Base-by-base conservation (phyloP, 2,329 filamentous ascomycete genomes). In the Neofusicoccum kwambonambiense region DNA sequence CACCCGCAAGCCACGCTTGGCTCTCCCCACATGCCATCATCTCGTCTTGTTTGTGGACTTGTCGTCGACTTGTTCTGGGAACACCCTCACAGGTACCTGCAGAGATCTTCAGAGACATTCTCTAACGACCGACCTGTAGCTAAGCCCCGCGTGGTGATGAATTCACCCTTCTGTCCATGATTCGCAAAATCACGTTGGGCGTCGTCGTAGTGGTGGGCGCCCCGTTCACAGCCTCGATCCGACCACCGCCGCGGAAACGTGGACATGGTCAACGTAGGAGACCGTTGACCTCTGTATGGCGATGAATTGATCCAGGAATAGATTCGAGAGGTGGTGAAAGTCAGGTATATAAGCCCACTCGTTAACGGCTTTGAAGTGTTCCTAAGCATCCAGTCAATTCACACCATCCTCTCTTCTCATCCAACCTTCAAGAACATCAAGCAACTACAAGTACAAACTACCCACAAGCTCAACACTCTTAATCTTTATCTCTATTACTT, bases 1-100 rank as follows among this genome's bases (percentile, higher is more conserved):
- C 50, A 54, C 8, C 34, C 50, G 50, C 51, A 39, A 35, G 51
- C 51, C 51, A 56, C 51, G 35, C 51, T 56, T 56, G 51, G 51
- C 51, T 41, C 17, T 56, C 17, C 35, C 35, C 51, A 41, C 35
- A 56, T 56, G 35, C 11, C 35, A 41, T 42, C 35, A 22, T 39
- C 35, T 37, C 31, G 15, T 37, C 50, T 52, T 37, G 31, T 41
- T 35, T 39, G 4, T 56, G 27, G 27, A 31, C 11, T 12, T 37
- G 31, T 17, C n/a, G 31, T 37, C 31, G 15, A 12, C 41, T n/a
- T 9, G 12, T 39, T 27, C 11, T 17, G 19, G 15, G 34, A 35
- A 27, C 35, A 9, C 7, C n/a, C 35, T 17, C 31, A 8, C 17
- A 31, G 12, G 8, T 31, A 19, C 27, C 4, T 31, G 7, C 27